These are phyloP conservation scores for Quercus berberidifolia DNA, from an alignment of 306 rosid species.

Conservation along the genomic window DNA sequence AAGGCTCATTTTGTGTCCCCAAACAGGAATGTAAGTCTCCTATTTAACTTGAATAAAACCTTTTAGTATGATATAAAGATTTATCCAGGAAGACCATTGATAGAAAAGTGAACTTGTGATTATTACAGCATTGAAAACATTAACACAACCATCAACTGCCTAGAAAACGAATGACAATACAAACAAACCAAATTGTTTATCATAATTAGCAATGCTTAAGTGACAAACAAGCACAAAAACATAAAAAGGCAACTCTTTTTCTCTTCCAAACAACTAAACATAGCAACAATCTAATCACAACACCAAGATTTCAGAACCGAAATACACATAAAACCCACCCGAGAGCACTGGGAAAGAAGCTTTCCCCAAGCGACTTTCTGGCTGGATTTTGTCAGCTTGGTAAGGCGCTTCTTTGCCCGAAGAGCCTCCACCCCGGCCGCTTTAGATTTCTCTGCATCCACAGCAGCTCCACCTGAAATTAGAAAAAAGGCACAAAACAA, in stretches of 20 bases:
- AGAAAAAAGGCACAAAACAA: slow-evolving; percentile 18
- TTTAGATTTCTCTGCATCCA: slow-evolving; percentile 50
- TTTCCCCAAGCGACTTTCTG: slow-evolving; percentile 75
- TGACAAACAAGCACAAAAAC: background rate
- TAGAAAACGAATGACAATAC: background rate
- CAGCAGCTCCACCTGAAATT: slow-evolving; percentile 43
- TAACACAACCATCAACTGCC: background rate
- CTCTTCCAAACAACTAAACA: background rate
- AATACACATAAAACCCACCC: slow-evolving; percentile 50
- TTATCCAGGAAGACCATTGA: too few relatives aligned
- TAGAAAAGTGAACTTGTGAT: too few relatives aligned
- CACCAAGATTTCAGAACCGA: background rate
- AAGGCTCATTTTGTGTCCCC: too few relatives aligned
- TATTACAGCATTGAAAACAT: too few relatives aligned
- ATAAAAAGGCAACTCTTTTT: background rate
- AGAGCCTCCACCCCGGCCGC: slow-evolving; percentile 14
- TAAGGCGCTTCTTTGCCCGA: slow-evolving; percentile 53
- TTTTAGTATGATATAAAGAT: too few relatives aligned
- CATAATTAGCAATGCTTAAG: background rate
- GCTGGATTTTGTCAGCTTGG: slow-evolving; percentile 34
- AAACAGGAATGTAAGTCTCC: too few relatives aligned
- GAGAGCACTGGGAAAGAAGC: slow-evolving; percentile 85
- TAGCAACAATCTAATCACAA: background rate
- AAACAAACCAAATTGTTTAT: background rate
- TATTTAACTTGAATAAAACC: too few relatives aligned